A percentile compares a stretch with the other conserved stretches of the same genome.
phyloP scores from a whole-genome alignment of 2,329 filamentous ascomycete species.

The Stachybotrys elegans region DNA sequence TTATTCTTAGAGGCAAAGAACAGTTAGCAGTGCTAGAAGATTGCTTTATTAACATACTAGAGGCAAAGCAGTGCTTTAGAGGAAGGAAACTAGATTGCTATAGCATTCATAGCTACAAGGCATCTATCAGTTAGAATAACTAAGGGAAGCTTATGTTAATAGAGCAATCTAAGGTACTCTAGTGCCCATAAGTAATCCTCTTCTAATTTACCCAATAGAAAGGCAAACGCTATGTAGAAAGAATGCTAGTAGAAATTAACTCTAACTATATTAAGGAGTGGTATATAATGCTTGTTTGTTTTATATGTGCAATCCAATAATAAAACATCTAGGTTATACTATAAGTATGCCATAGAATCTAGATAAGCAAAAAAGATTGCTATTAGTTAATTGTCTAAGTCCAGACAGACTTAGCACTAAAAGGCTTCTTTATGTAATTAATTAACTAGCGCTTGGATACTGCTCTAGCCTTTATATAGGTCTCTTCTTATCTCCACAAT shows the following conservation, averaged over 20 bases:
- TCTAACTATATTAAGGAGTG: constrained; percentile 15
- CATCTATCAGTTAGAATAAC: constrained; percentile 14
- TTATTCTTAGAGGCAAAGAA: neutral
- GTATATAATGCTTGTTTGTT: constrained; percentile 17
- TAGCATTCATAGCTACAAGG: constrained; percentile 11
- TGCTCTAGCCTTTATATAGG: constrained; percentile 11
- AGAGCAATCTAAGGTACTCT: constrained; percentile 11
- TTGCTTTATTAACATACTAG: constrained; percentile 14
- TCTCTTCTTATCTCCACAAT: constrained; percentile 11
- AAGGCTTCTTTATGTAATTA: constrained; percentile 14
- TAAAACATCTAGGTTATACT: constrained; percentile 12
- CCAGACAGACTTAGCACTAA: constrained; percentile 12
- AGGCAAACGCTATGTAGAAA: constrained; percentile 18
- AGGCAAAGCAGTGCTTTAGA: constrained; percentile 9
- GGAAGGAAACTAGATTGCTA: constrained; percentile 8
- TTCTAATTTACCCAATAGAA: constrained; percentile 11
- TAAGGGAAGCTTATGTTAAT: constrained; percentile 9
- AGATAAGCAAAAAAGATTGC: constrained; percentile 16
- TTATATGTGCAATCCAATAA: constrained; percentile 18
- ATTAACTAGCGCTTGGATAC: constrained; percentile 12
- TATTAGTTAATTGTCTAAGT: constrained; percentile 10
- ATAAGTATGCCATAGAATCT: constrained; percentile 14
- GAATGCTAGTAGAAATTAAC: constrained; percentile 13
- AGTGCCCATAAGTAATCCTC: constrained; percentile 16
- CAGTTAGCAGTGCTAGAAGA: constrained; percentile 8